Evolutionary conservation across 148 eudicot genomes (phyloP).

Genomic region (Persicaria maculosa): DNA sequence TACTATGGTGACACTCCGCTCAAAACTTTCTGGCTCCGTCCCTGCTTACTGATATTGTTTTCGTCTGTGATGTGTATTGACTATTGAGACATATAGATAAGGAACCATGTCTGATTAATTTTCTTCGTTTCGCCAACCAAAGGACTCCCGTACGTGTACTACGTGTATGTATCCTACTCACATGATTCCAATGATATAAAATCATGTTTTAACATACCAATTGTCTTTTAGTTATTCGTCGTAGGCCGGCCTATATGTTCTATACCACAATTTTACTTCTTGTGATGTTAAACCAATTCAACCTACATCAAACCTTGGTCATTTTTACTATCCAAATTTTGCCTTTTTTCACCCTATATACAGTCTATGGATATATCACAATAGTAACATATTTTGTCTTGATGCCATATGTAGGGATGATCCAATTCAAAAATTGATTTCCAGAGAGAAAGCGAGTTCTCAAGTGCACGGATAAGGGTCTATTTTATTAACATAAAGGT

Average conservation of each 20-base stretch:
- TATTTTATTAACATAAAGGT: background rate
- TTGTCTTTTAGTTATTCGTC: background rate
- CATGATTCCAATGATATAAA: background rate
- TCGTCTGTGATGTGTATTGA: background rate
- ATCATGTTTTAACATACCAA: background rate
- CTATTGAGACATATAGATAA: conserved; percentile 7
- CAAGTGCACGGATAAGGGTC: background rate
- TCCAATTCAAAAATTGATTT: background rate
- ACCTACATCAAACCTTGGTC: too few species aligned
- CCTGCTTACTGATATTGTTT: background rate
- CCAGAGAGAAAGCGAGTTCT: background rate
- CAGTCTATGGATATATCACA: background rate
- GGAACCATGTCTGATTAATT: background rate
- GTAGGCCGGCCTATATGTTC: background rate
- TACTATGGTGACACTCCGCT: too few species aligned
- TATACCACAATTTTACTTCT: background rate
- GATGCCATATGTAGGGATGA: background rate
- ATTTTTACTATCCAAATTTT: background rate
- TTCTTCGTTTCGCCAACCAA: background rate
- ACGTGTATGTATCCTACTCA: background rate
- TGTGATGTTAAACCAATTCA: background rate
- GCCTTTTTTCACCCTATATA: too few species aligned
- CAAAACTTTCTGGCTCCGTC: too few species aligned
- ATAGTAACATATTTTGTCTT: background rate
- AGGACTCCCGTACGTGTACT: too few species aligned